Conservation (phyloP, 2,329 filamentous ascomycete species). For the Aspergillus ochraceus region DNA sequence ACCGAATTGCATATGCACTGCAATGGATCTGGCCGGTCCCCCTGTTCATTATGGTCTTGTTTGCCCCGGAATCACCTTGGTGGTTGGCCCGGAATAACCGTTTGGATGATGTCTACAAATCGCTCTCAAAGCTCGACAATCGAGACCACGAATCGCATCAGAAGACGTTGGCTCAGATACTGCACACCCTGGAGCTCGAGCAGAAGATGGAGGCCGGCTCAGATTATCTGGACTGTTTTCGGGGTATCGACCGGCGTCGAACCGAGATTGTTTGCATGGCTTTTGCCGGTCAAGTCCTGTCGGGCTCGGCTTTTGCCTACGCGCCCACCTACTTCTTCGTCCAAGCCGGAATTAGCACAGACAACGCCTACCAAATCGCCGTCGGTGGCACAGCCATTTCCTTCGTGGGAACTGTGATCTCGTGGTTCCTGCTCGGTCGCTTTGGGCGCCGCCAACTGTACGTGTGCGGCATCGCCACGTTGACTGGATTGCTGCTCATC, state of each 20-base stretch:
- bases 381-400: conserved; percentile 48
- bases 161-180: conserved; percentile 37
- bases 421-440: conserved; percentile 47
- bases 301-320: conserved; percentile 35
- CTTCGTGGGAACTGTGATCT: conserved; percentile 58
- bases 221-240: conserved; percentile 33
- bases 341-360: conserved; percentile 38
- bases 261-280: conserved; percentile 43
- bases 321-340: conserved; percentile 42
- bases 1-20: conserved; percentile 37
- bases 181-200: conserved; percentile 38
- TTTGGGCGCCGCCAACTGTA: conserved; percentile 45
- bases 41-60: conserved; percentile 20
- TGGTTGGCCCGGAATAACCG: conserved; percentile 24
- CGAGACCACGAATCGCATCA: conserved; percentile 15
- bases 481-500: conserved; percentile 27
- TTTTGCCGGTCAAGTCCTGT: conserved; percentile 40
- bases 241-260: conserved; percentile 35
- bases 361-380: conserved; percentile 37
- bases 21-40: conserved; percentile 29
- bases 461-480: conserved; percentile 30
- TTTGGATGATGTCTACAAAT: conserved; percentile 18
- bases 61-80: conserved; percentile 31
- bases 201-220: conserved; percentile 29
- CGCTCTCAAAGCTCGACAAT: conserved; percentile 8